A percentile compares a stretch with the other conserved stretches of the same genome.
phyloP scores from a whole-genome alignment of 768 basidiomycete species.

The Boletus reticulatus region DNA sequence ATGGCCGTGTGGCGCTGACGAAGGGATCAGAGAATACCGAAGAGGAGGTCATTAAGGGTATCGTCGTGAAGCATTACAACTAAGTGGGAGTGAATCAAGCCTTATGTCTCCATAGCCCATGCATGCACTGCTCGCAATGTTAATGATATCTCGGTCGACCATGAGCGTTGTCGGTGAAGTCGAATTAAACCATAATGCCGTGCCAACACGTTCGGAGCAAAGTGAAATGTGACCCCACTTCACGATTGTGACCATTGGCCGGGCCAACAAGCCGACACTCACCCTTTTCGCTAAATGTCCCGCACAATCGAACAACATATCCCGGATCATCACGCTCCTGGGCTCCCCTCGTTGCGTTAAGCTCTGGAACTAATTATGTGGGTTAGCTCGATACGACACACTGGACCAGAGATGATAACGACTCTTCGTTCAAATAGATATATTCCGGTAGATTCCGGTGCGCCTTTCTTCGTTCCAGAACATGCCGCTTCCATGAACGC shows the following conservation, averaged over 20 bases:
- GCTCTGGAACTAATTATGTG: slow-evolving; percentile 77
- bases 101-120: too few species aligned
- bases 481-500: not conserved
- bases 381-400: slow-evolving; percentile 24
- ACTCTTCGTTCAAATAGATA: slow-evolving; percentile 17
- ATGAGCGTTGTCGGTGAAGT: too few species aligned
- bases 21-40: slow-evolving; percentile 43
- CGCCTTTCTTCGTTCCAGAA: not conserved
- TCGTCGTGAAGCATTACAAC: slow-evolving; percentile 58
- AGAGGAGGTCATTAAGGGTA: slow-evolving; percentile 52
- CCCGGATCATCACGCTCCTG: slow-evolving; percentile 49
- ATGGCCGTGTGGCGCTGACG: slow-evolving; percentile 46
- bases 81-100: slow-evolving; percentile 14
- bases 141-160: too few species aligned
- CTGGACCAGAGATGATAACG: not conserved
- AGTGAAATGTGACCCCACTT: too few species aligned
- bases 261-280: too few species aligned
- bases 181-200: too few species aligned
- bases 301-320: slow-evolving; percentile 22
- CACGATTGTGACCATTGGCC: too few species aligned
- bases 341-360: slow-evolving; percentile 56
- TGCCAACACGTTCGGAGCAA: too few species aligned
- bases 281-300: slow-evolving; percentile 9
- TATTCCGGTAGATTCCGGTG: slow-evolving; percentile 35
- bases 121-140: too few species aligned